Conservation (phyloP, 495 filamentous ascomycete species). For the Penicillium odoratum region DNA sequence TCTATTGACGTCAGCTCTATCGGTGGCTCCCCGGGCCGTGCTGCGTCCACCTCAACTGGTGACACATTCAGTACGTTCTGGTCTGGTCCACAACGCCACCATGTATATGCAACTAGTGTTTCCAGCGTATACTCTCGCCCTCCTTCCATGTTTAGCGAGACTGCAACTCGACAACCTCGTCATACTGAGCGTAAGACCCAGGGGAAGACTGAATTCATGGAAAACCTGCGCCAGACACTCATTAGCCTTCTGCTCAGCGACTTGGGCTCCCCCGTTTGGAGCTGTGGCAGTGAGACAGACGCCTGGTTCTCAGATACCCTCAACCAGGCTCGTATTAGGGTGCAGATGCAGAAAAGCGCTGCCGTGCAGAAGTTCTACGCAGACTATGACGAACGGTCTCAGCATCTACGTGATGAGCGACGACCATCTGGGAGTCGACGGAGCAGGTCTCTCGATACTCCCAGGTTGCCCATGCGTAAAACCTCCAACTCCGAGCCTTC, state of each 20-base stretch:
- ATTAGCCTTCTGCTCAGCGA: slow-evolving; percentile 88
- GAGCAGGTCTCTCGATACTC: slow-evolving; percentile 37
- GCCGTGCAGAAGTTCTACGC: slow-evolving; percentile 50
- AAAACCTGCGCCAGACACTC: slow-evolving; percentile 73
- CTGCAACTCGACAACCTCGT: slow-evolving; percentile 31
- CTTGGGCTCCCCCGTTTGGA: slow-evolving; percentile 80
- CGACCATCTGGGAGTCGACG: slow-evolving; percentile 26
- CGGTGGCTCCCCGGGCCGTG: slow-evolving; percentile 57
- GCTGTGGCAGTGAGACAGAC: slow-evolving; percentile 87
- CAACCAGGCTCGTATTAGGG: slow-evolving; percentile 74
- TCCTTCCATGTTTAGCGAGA: slow-evolving; percentile 48
- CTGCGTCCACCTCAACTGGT: slow-evolving; percentile 53
- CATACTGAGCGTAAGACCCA: slow-evolving; percentile 41
- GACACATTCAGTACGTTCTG: slow-evolving; percentile 84
- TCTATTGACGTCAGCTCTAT: slow-evolving; percentile 54
- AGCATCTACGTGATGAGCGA: slow-evolving; percentile 25
- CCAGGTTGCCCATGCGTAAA: not conserved
- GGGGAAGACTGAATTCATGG: slow-evolving; percentile 66
- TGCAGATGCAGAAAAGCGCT: slow-evolving; percentile 64
- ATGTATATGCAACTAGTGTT: slow-evolving; percentile 59
- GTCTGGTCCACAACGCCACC: slow-evolving; percentile 71
- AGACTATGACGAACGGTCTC: slow-evolving; percentile 39
- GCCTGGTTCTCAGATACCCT: slow-evolving; percentile 78
- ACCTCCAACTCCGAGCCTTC: not conserved
- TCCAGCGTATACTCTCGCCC: slow-evolving; percentile 53